Evolutionary conservation across 176 grass and related monocot genomes (phyloP).

Genomic region (Pontederia paniculata): DNA sequence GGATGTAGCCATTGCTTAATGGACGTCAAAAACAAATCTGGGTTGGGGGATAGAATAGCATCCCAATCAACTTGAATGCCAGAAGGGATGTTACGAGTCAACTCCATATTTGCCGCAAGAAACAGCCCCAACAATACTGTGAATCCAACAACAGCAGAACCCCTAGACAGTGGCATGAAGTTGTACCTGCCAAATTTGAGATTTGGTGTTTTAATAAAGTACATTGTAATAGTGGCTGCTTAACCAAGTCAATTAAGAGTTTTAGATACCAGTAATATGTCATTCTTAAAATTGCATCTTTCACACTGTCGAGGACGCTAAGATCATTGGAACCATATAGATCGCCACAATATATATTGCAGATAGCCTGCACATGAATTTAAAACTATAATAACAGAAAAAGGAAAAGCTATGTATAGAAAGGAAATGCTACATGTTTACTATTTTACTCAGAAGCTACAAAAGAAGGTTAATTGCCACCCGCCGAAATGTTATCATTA

Average conservation of each 20-base stretch:
- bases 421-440: too few species aligned
- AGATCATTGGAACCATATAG: slow-evolving; percentile 48
- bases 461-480: too few species aligned
- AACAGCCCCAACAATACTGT: slow-evolving; percentile 65
- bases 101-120: slow-evolving; percentile 90
- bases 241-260: not conserved
- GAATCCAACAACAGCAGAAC: slow-evolving; percentile 71
- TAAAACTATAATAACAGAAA: too few species aligned
- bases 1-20: slow-evolving; percentile 79
- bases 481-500: not conserved
- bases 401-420: too few species aligned
- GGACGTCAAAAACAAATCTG: slow-evolving; percentile 28
- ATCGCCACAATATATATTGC: slow-evolving; percentile 62
- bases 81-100: slow-evolving; percentile 49
- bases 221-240: too few species aligned
- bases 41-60: slow-evolving; percentile 60
- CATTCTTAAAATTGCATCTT: slow-evolving; percentile 57
- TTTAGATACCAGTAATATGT: slow-evolving; percentile 82
- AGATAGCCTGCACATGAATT: slow-evolving; percentile 48
- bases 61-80: slow-evolving; percentile 94
- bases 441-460: too few species aligned
- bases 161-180: slow-evolving; percentile 96
- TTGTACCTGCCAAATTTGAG: slow-evolving; percentile 65
- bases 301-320: slow-evolving; percentile 49
- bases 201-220: not conserved